Evolutionary conservation across 2,329 filamentous ascomycete species (phyloP), one percentile per base, ranked within the genome.

Genomic region (Fusarium mundagurra): DNA sequence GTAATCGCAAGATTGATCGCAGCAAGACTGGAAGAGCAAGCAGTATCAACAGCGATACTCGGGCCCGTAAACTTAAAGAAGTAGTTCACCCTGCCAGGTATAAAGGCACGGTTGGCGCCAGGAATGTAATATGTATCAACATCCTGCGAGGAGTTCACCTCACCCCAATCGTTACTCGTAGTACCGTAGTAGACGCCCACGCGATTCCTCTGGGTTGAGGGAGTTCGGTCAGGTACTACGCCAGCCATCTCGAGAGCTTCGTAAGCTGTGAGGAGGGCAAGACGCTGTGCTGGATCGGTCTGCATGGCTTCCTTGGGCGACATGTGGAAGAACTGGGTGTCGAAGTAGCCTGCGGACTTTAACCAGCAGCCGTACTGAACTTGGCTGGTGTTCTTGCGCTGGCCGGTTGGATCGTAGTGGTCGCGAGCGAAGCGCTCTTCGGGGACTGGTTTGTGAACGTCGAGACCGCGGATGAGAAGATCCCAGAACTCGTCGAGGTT

Each of bases 271-370:
- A 92, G 88, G 2, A 96, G 84, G 5, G 92, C 91, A 27, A 95
- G 85, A 68, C 94, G 88, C 78, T 94, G 93, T 83, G 92, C 92
- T 0, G 94, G 94, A 80, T 96, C 93, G 1, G 90, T 92, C 75
- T 94, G 91, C 53, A 89, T 88, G 17, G 93, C 93, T 82, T 96
- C 93, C 69, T 92, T 88, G 3, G 93, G 93, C 41, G 92, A 95
- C 87, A 96, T 95, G 81, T 94, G 94, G 87, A 96, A 96, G 85
- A 96, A 95, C 1, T 89, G 86, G 3, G 92, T 89, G 77, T 96
- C 93, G 74, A 96, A 95, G 17, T 92, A 84, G 51, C 92, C 92
- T 0, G 93, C 92, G 59, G 93, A 87, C 41, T 94, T 88, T 62
- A 94, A 82, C 73, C 83, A 95, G 82, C 92, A 93, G 13, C 93